Conservation (phyloP, 1,284 basidiomycete species). For the Apiotrichum porosum region DNA sequence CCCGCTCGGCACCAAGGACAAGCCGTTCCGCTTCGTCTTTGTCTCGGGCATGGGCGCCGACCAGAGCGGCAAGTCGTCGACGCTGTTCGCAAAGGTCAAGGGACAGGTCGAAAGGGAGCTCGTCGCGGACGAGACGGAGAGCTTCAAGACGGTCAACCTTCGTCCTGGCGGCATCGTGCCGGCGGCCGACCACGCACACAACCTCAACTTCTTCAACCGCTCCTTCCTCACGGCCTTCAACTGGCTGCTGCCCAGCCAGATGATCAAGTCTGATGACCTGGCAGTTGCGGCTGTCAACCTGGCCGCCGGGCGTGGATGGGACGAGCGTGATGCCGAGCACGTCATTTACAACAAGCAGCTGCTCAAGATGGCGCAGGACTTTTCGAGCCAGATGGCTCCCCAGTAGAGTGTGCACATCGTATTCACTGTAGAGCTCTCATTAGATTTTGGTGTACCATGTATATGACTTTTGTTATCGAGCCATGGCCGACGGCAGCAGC, state of each 20-base stretch:
- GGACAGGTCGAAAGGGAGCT: slow-evolving; percentile 26
- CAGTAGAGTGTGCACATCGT: too few relatives aligned
- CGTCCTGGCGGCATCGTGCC: slow-evolving; percentile 28
- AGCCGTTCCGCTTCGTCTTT: slow-evolving; percentile 32
- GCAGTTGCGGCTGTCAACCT: slow-evolving; percentile 16
- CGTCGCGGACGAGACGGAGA: slow-evolving; percentile 2
- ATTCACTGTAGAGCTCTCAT: too few relatives aligned
- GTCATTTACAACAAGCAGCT: slow-evolving; percentile 52
- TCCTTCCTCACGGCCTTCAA: neutral
- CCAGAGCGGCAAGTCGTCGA: slow-evolving; percentile 15
- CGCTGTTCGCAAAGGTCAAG: slow-evolving; percentile 23
- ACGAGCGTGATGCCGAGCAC: slow-evolving; percentile 36
- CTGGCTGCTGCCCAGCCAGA: slow-evolving; percentile 5
- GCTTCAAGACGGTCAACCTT: slow-evolving; percentile 19
- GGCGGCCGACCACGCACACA: slow-evolving; percentile 13
- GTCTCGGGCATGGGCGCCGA: slow-evolving; percentile 26
- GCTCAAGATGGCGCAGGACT: slow-evolving; percentile 54
- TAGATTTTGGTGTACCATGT: too few relatives aligned
- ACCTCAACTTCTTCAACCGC: slow-evolving; percentile 1
- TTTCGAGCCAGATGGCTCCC: neutral
- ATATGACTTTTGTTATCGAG: too few relatives aligned
- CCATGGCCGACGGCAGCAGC: too few relatives aligned
- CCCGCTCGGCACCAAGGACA: slow-evolving; percentile 14
- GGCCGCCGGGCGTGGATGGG: slow-evolving; percentile 19
- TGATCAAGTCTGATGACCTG: slow-evolving; percentile 13